phyloP scores from a whole-genome alignment of 192 early-diverging fungal species.

The Pilaira anomala region DNA sequence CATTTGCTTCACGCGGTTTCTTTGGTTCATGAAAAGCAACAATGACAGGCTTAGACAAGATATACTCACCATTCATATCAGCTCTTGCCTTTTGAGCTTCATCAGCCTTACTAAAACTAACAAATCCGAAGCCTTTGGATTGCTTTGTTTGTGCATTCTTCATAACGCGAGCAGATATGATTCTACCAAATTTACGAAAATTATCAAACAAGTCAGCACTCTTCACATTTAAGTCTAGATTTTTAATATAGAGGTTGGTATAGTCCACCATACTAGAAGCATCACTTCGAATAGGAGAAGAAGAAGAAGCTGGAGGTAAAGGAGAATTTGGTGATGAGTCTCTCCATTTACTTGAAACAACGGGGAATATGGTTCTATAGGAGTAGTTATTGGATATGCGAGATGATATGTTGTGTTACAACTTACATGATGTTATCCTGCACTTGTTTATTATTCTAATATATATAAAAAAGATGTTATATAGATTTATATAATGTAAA shows the following conservation, averaged over 20 bases:
- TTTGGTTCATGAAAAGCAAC: conserved; percentile 92
- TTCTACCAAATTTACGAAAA: conserved; percentile 83
- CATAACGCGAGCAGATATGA: conserved; percentile 90
- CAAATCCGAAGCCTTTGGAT: conserved; percentile 90
- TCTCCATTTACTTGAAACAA: conserved; percentile 1
- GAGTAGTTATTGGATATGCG: conserved; percentile 1
- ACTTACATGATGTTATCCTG: conserved; percentile 22
- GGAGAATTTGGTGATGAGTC: background rate
- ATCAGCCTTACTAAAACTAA: conserved; percentile 87
- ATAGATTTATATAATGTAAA: conserved; percentile 4
- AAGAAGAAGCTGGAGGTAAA: no score
- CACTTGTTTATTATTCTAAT: conserved; percentile 20
- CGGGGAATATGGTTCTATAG: conserved; percentile 5
- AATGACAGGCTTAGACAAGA: conserved; percentile 82
- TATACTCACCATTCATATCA: conserved; percentile 85
- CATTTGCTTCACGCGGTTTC: conserved; percentile 77
- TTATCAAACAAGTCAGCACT: conserved; percentile 91
- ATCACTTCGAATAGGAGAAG: no score
- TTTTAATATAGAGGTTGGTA: conserved; percentile 96
- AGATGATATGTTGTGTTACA: conserved; percentile 5
- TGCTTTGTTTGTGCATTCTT: conserved; percentile 60
- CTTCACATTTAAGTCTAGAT: conserved; percentile 88
- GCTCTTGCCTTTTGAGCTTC: conserved; percentile 87
- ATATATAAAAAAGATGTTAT: background rate
- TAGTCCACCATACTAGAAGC: conserved; percentile 26